Conservation (phyloP, 805 yeast species). For the Candida methanosorbosa region DNA sequence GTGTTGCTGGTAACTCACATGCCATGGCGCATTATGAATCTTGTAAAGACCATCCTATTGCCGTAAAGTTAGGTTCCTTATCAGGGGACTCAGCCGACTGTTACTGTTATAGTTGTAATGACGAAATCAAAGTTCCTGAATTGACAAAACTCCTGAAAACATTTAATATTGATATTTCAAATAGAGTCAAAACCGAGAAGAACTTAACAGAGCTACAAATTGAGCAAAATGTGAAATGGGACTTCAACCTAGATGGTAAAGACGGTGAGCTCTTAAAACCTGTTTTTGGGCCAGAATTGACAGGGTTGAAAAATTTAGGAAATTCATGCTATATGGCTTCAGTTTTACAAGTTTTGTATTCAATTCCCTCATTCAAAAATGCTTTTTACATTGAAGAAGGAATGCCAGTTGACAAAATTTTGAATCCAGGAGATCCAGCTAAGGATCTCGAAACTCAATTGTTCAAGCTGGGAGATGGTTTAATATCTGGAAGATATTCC, state of each 20-base stretch:
- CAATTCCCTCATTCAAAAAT: conserved; percentile 29
- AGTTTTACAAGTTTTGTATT: conserved; percentile 63
- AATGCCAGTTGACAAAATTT: conserved; percentile 23
- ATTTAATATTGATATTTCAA: conserved; percentile 59
- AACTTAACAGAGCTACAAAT: conserved; percentile 81
- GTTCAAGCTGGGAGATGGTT: conserved; percentile 71
- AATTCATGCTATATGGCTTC: conserved; percentile 89
- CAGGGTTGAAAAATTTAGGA: conserved; percentile 86
- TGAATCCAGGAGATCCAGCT: conserved; percentile 42
- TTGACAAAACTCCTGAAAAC: conserved; percentile 37
- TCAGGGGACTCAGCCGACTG: conserved; percentile 75
- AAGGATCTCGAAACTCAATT: conserved; percentile 67
- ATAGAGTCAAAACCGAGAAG: conserved; percentile 70
- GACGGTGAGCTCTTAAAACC: conserved; percentile 59
- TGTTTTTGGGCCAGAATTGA: conserved; percentile 65
- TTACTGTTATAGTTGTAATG: conserved; percentile 83
- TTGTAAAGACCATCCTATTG: conserved; percentile 58
- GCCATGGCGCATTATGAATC: conserved; percentile 64
- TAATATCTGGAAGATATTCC: conserved; percentile 66
- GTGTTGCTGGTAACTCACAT: conserved; percentile 89
- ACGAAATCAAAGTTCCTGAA: conserved; percentile 73
- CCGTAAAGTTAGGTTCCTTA: conserved; percentile 85
- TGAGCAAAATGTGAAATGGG: conserved; percentile 92
- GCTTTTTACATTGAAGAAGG: conserved; percentile 29
- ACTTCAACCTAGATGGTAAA: conserved; percentile 69